phyloP scores from a whole-genome alignment of 176 grass and related monocot genomes.

The Carex kokanica region DNA sequence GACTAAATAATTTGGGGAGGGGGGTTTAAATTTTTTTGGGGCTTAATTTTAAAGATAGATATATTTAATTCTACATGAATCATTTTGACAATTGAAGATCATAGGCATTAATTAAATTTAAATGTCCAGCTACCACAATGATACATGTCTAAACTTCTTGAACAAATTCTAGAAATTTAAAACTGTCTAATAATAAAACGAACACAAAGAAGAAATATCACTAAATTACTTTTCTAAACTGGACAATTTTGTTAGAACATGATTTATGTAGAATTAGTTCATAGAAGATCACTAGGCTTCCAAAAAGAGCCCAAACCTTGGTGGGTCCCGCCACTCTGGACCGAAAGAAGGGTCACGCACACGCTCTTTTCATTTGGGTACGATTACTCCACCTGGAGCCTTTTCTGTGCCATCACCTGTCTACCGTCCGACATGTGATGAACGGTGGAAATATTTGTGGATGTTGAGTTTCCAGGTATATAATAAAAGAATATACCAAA shows the following conservation, averaged over 20 bases:
- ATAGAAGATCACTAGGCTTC: not conserved
- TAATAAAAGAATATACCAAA: slow-evolving; percentile 15
- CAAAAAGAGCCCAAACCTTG: not conserved
- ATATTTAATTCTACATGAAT: no score
- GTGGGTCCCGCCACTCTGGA: not conserved
- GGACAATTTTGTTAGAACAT: no score
- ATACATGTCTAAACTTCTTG: no score
- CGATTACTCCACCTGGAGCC: slow-evolving; percentile 11
- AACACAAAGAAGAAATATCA: not conserved
- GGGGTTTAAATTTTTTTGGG: no score
- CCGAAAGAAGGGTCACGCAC: not conserved
- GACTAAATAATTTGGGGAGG: no score
- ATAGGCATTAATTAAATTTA: no score
- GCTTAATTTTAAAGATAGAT: no score
- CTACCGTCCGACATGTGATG: not conserved
- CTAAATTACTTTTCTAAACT: no score
- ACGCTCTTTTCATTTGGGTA: not conserved
- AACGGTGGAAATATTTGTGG: not conserved
- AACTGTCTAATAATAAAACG: no score
- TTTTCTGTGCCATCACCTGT: not conserved
- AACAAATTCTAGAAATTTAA: no score
- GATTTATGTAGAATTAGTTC: not conserved
- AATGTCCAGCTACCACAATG: no score
- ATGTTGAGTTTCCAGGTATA: not conserved
- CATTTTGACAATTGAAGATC: no score